phyloP scores from a whole-genome alignment of 2,329 filamentous ascomycete species.

The Phaeosphaeriaceae sp. region DNA sequence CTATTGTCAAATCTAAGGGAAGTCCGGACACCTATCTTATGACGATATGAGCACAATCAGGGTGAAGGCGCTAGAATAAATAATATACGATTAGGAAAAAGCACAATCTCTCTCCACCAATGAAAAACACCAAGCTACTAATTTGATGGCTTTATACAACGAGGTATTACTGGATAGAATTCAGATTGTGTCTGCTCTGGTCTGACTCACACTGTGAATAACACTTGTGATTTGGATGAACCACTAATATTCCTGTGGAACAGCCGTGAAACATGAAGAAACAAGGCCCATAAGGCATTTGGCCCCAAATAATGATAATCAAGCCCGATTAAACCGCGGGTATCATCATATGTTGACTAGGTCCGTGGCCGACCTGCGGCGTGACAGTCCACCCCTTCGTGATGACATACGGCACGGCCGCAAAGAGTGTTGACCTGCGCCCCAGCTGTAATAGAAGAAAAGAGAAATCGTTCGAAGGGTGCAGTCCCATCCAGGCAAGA shows the following conservation, averaged over 20 bases:
- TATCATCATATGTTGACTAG: background rate
- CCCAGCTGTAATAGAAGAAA: background rate
- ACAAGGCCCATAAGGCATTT: conserved; percentile 2
- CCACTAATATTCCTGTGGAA: conserved; percentile 20
- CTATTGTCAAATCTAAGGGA: too few species aligned
- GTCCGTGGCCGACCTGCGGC: conserved; percentile 3
- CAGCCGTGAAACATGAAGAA: conserved; percentile 16
- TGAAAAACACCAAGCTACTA: too few species aligned
- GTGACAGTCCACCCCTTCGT: background rate
- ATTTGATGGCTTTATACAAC: too few species aligned
- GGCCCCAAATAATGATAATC: conserved; percentile 1
- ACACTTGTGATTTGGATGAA: background rate
- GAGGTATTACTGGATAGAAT: too few species aligned
- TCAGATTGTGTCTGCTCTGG: too few species aligned
- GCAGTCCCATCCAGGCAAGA: background rate
- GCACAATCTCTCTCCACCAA: too few species aligned
- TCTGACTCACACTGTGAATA: too few species aligned
- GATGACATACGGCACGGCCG: conserved; percentile 1
- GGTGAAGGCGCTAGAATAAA: too few species aligned
- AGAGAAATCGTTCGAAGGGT: background rate
- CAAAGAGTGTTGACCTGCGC: background rate
- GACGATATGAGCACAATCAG: too few species aligned
- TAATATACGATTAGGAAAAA: too few species aligned
- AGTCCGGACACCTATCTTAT: too few species aligned
- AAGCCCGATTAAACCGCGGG: background rate